Percentiles rank a stretch among this genome's conserved stretches.
Evolutionary conservation across 2,329 filamentous ascomycete species (phyloP).

Genomic region (Colletotrichum sp.): DNA sequence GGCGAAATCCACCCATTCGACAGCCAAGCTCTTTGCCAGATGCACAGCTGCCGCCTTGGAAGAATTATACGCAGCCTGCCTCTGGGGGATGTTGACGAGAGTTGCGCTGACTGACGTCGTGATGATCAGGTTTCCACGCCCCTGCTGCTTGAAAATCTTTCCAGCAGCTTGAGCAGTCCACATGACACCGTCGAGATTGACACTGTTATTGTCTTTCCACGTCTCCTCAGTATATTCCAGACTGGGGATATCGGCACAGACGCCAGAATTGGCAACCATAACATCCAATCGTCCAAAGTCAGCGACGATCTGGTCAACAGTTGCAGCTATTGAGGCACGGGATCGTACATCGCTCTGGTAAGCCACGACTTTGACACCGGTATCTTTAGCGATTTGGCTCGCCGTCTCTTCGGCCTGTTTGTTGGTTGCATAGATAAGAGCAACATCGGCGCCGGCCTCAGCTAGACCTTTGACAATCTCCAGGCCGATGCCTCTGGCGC

Average conservation of each 20-base stretch:
- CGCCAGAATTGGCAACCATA: slow-evolving; percentile 34
- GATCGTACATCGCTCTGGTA: not conserved
- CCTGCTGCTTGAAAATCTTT: slow-evolving; percentile 23
- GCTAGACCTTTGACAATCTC: not conserved
- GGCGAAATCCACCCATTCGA: slow-evolving; percentile 48
- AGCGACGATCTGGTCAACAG: not conserved
- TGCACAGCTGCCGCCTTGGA: slow-evolving; percentile 47
- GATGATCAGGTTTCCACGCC: slow-evolving; percentile 29
- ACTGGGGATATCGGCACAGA: slow-evolving; percentile 25
- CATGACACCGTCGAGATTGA: slow-evolving; percentile 33
- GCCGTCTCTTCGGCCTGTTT: not conserved
- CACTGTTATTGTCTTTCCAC: slow-evolving; percentile 28
- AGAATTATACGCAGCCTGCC: slow-evolving; percentile 46
- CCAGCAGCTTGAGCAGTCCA: slow-evolving; percentile 29
- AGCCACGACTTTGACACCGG: not conserved
- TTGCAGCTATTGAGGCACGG: not conserved
- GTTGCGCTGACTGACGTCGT: slow-evolving; percentile 20
- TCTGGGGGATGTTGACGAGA: slow-evolving; percentile 28
- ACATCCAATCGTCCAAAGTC: slow-evolving; percentile 19
- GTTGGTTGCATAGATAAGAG: slow-evolving; percentile 1
- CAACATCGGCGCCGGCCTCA: slow-evolving; percentile 11
- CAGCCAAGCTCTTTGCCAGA: slow-evolving; percentile 42
- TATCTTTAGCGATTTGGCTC: not conserved
- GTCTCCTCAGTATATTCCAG: slow-evolving; percentile 31
- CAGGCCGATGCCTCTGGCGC: slow-evolving; percentile 10